Percentiles rank a stretch among this genome's conserved stretches.
phyloP scores from a whole-genome alignment of 345 rosid species.

The Rhizophora mangle region DNA sequence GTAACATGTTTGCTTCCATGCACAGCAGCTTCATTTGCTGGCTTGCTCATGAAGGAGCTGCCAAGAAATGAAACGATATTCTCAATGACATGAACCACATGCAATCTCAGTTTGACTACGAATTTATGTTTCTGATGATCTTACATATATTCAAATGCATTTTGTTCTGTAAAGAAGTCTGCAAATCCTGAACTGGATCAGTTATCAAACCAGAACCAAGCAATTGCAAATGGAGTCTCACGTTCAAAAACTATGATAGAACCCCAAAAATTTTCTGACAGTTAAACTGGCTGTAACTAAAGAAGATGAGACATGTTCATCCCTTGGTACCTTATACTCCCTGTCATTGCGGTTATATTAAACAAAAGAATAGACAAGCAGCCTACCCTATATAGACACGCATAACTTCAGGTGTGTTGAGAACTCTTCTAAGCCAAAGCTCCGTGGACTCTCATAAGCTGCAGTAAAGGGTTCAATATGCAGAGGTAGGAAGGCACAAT shows the following conservation, averaged over 20 bases:
- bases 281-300: no score
- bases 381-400: conserved; percentile 94
- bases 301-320: no score
- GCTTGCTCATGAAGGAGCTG: conserved; percentile 96
- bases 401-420: conserved; percentile 87
- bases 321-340: neutral
- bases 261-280: no score
- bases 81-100: conserved; percentile 10
- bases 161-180: neutral
- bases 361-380: neutral
- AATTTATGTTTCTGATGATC: neutral
- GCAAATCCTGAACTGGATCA: neutral
- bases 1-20: conserved; percentile 17
- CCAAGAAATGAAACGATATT: conserved; percentile 15
- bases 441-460: conserved; percentile 99
- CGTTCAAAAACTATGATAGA: no score
- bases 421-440: conserved; percentile 94
- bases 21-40: conserved; percentile 62
- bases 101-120: conserved; percentile 12
- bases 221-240: no score
- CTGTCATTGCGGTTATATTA: neutral
- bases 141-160: neutral
- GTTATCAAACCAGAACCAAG: neutral
- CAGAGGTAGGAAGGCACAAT: conserved; percentile 5
- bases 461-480: conserved; percentile 17